Evolutionary conservation across 2,329 filamentous ascomycete species (phyloP), one percentile per base, ranked within the genome.

Genomic region (Penicillium paneum): DNA sequence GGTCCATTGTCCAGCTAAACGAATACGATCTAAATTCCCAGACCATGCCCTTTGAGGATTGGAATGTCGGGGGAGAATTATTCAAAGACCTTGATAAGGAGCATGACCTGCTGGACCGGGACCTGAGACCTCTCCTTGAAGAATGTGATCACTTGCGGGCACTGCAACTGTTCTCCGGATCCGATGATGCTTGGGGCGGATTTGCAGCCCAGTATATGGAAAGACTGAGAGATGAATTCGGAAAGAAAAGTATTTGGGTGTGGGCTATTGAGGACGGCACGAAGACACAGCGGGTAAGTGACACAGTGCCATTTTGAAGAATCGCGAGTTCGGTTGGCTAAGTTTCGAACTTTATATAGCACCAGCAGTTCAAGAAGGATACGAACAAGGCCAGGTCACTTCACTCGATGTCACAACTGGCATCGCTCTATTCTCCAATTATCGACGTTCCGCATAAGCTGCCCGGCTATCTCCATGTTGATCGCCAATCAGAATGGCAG

Each of bases 111-210:
- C 77, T 97, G 4, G 94, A 99, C 69, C 83, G 92, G n/a, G 93
- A 99, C 70, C 77, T 97, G 61, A 81, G 94, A 35, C 86, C 86
- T 0, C 97, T 97, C 69, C 84, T 87, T 2, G 94, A 99, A 75
- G 94, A 97, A 74, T 94, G 91, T 61, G 94, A 99, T 71, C 86
- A 91, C 52, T 81, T 97, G 75, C 92, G 97, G 72, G 93, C 88
- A 0, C 79, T 99, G 17, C 93, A 97, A 70, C 70, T 92, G 11
- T 82, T 92, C 57, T 79, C 86, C 2, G 82, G 83, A 4, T 75
- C 86, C 6, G 89, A 93, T 67, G 89, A 92, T 73, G 88, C 87
- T 12, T 94, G 90, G 90, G 88, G 86, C 57, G 89, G 90, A 0
- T 93, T 93, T 68, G 82, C 86, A 7, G 78, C 85, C 3, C 80